phyloP scores from a whole-genome alignment of 2,329 filamentous ascomycete genomes.

The Fusarium sp. region DNA sequence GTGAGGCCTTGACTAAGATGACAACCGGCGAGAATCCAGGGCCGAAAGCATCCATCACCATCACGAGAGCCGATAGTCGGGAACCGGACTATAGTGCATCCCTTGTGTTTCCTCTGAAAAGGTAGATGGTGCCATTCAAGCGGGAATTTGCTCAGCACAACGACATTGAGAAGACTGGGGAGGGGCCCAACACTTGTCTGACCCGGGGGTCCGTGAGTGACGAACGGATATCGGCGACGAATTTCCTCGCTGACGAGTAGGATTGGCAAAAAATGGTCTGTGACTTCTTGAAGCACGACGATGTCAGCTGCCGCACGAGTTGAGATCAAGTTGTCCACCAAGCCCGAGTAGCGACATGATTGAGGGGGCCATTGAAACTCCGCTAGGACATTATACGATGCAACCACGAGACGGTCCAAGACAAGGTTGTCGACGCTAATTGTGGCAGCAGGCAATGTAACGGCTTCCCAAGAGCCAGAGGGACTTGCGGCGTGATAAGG shows the following conservation, averaged over 20 bases:
- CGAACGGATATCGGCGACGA: conserved; percentile 66
- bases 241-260: conserved; percentile 66
- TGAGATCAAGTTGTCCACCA: conserved; percentile 63
- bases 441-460: background rate
- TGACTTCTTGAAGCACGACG: conserved; percentile 74
- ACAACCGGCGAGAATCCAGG: conserved; percentile 69
- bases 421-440: background rate
- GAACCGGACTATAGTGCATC: conserved; percentile 66
- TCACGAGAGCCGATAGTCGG: conserved; percentile 38
- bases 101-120: conserved; percentile 71
- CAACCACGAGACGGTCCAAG: conserved; percentile 54
- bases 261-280: conserved; percentile 73
- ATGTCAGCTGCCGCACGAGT: conserved; percentile 62
- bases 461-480: conserved; percentile 17
- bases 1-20: conserved; percentile 75
- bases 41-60: conserved; percentile 45
- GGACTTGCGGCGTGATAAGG: conserved; percentile 26
- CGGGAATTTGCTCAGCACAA: conserved; percentile 70
- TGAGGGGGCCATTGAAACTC: conserved; percentile 66
- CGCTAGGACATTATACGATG: conserved; percentile 69
- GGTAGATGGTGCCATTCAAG: conserved; percentile 71
- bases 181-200: conserved; percentile 69
- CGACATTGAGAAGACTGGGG: conserved; percentile 72
- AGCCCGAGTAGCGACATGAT: conserved; percentile 58
- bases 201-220: conserved; percentile 70